Evolutionary conservation across 2,329 filamentous ascomycete genomes (phyloP).

Genomic region (Botrytis elliptica): DNA sequence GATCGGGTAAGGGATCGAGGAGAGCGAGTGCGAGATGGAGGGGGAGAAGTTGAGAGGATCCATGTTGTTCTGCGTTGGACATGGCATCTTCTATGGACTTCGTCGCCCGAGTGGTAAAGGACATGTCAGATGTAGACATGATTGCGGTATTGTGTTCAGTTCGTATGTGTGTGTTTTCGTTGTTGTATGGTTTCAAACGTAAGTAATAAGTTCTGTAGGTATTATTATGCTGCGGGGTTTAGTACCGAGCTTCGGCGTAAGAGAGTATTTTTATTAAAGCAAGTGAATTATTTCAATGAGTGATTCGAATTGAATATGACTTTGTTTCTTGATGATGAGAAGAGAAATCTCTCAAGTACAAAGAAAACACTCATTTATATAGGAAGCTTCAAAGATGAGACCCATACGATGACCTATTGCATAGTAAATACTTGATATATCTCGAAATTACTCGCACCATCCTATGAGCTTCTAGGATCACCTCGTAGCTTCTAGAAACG

Average conservation of each 20-base stretch:
- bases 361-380: constrained; percentile 12
- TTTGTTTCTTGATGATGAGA: constrained; percentile 8
- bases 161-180: constrained; percentile 22
- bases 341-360: not conserved
- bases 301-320: constrained; percentile 1
- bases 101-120: constrained; percentile 91
- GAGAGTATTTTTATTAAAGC: not conserved
- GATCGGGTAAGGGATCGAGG: constrained; percentile 71
- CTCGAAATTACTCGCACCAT: constrained; percentile 2
- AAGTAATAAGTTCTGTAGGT: not conserved
- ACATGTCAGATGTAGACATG: constrained; percentile 72
- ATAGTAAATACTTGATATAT: constrained; percentile 14
- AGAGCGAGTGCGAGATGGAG: constrained; percentile 85
- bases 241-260: not conserved
- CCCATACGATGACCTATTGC: constrained; percentile 8
- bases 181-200: not conserved
- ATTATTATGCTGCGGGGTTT: constrained; percentile 9
- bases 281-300: not conserved
- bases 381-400: not conserved
- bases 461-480: constrained; percentile 1
- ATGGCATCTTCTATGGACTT: constrained; percentile 89
- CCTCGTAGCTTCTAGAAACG: constrained; percentile 19
- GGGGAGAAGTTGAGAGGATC: constrained; percentile 85
- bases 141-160: constrained; percentile 38
- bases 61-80: constrained; percentile 82